Base-by-base conservation (phyloP, 768 basidiomycete species). In the Nidularia pulvinata region DNA sequence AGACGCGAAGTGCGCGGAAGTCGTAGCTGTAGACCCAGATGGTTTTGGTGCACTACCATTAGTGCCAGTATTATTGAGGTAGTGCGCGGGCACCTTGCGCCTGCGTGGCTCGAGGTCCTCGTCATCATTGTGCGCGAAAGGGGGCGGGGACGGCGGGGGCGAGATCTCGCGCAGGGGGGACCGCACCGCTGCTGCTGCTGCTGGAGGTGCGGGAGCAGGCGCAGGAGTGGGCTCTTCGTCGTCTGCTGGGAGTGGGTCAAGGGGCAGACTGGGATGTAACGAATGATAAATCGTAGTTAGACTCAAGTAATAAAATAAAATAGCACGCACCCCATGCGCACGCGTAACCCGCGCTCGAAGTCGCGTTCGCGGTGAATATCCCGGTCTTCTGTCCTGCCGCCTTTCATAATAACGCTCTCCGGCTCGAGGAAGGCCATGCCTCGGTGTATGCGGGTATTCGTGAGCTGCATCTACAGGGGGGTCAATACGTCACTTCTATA, bases 381-480 rank as follows among this genome's bases (percentile, higher is more conserved):
- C 25, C 85, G 78, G 46, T 92, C 90, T 32, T 83, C 83, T 6
- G 83, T 82, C 51, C 74, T 72, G 54, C 86, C 76, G 1, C 86
- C 89, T 56, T 85, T 75, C 53, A 90, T 62, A 2, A 69, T 72
- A 6, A 91, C 77, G 32, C 81, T 86, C 6, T 71, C 69, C 1
- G 92, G 91, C 59, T 93, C 87, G 5, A 98, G 83, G 53, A 90
- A 86, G 0, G 87, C 88, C 46, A 88, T 82, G 4, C 91, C 91
- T 37, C 81, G 75, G 19, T 86, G 81, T 32, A 93, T 77, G 25
- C 74, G 75, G 5, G 88, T 85, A 51, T 89, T 80, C 61, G 83
- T 86, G 36, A 97, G 70, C 33, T 88, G 64, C 62, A 94, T 71
- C 91, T 95, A 53, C 49, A 22, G 36, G 50, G n/a, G 48, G 45